A percentile compares a stretch with the other conserved stretches of the same genome.
Evolutionary conservation across 306 rosid genomes (phyloP).

Genomic region (Chamaecrista fasciculata): DNA sequence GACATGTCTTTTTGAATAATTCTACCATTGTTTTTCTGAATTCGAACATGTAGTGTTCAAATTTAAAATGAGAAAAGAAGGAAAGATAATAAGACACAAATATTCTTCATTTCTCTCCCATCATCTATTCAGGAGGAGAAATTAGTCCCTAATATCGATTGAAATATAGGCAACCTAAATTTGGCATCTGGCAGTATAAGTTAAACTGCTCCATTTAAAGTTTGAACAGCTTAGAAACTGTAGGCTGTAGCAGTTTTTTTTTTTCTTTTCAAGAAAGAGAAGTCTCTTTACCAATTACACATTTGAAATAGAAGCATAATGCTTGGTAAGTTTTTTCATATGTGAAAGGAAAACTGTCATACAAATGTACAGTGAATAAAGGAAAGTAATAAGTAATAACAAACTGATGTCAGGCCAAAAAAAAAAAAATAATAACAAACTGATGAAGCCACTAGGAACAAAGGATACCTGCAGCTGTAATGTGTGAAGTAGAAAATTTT

Average conservation of each 20-base stretch:
- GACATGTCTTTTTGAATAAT: neutral
- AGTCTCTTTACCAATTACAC: conserved; percentile 7
- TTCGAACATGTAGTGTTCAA: neutral
- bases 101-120: neutral
- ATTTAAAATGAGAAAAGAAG: conserved; percentile 14
- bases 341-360: neutral
- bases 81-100: neutral
- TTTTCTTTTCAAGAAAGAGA: neutral
- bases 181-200: conserved; percentile 4
- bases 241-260: neutral
- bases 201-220: neutral
- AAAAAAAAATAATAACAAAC: conserved; percentile 12
- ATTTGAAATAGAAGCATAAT: conserved; percentile 5
- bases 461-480: conserved; percentile 77
- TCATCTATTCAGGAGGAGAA: neutral
- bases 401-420: conserved; percentile 19
- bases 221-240: neutral
- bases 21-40: neutral
- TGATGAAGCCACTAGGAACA: conserved; percentile 7
- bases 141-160: conserved; percentile 8
- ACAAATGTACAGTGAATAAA: conserved; percentile 2
- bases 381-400: neutral
- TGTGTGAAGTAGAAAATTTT: conserved; percentile 84
- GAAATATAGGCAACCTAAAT: neutral
- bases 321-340: neutral